Evolutionary conservation across 257 asterid species (phyloP).

Genomic region (Lycium barbarum): DNA sequence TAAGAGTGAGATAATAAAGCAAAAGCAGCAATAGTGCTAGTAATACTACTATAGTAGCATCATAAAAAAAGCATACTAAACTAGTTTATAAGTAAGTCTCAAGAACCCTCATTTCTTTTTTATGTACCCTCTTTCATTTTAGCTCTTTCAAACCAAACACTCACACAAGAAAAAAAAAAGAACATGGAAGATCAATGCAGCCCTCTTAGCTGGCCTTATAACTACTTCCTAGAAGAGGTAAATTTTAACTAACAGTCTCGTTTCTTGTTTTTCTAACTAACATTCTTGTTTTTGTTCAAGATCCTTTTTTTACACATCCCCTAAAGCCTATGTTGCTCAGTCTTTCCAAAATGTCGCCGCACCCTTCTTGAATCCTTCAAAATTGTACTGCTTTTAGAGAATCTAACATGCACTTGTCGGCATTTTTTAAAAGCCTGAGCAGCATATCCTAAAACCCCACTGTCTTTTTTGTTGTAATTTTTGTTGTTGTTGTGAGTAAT

Average conservation of each 20-base stretch:
- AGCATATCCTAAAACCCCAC: not conserved
- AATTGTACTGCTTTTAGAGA: not conserved
- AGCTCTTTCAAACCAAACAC: constrained; percentile 33
- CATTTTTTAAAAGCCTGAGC: not conserved
- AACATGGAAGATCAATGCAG: constrained; percentile 81
- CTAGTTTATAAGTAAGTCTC: constrained; percentile 42
- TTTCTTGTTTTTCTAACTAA: not conserved
- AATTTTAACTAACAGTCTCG: not conserved
- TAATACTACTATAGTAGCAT: not conserved
- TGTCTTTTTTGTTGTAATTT: too few relatives aligned
- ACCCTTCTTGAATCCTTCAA: not conserved
- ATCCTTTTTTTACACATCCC: not conserved
- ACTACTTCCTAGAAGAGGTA: constrained; percentile 36
- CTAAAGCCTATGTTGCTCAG: not conserved
- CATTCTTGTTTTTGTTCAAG: not conserved
- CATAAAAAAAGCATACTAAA: constrained; percentile 29
- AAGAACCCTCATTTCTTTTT: constrained; percentile 49
- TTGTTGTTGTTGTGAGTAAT: not conserved
- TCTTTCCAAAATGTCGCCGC: not conserved
- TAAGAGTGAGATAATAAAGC: constrained; percentile 37
- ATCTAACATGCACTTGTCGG: fast-evolving
- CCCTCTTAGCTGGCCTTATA: constrained; percentile 36
- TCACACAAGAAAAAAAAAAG: constrained; percentile 25
- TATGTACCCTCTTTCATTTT: constrained; percentile 46
- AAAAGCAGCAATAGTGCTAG: not conserved